These are phyloP conservation scores for Adansonia digitata DNA, from an alignment of 345 rosid species.

Conservation along the genomic window DNA sequence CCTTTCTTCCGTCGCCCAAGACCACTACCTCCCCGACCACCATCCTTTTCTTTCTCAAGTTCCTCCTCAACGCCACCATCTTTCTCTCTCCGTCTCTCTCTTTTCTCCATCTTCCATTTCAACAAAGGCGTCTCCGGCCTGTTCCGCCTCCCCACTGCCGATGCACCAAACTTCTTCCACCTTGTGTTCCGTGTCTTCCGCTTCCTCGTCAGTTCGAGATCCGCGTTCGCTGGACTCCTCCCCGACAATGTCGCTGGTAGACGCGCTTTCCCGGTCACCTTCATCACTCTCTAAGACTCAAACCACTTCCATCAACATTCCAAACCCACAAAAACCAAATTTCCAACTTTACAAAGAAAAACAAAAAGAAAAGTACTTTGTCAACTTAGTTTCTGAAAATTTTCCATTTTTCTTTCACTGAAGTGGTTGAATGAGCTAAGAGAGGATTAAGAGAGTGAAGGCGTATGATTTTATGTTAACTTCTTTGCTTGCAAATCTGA, in stretches of 20 bases:
- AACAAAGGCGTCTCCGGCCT: constrained; percentile 77
- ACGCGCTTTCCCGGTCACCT: constrained; percentile 53
- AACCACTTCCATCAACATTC: constrained; percentile 15
- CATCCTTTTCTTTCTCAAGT: constrained; percentile 28
- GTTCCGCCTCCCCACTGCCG: constrained; percentile 45
- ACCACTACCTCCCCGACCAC: constrained; percentile 21
- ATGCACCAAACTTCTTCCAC: constrained; percentile 39
- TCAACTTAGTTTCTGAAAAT: not conserved
- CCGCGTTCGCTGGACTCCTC: constrained; percentile 28
- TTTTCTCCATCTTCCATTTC: constrained; percentile 71
- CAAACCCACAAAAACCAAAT: not conserved
- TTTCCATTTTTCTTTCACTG: not conserved
- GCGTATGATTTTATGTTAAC: no score
- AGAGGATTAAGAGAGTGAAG: not conserved
- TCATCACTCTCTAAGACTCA: constrained; percentile 36
- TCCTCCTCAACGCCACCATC: constrained; percentile 31
- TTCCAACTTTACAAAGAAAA: not conserved
- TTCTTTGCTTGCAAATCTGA: no score
- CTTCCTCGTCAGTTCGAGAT: constrained; percentile 47
- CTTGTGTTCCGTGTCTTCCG: constrained; percentile 48
- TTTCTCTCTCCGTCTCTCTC: constrained; percentile 22
- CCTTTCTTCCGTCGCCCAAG: constrained; percentile 33
- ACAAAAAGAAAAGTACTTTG: not conserved
- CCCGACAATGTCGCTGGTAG: constrained; percentile 41
- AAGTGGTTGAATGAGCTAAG: not conserved